Base-by-base conservation (phyloP, 2,329 filamentous ascomycete species). In the Zopfia rhizophila region DNA sequence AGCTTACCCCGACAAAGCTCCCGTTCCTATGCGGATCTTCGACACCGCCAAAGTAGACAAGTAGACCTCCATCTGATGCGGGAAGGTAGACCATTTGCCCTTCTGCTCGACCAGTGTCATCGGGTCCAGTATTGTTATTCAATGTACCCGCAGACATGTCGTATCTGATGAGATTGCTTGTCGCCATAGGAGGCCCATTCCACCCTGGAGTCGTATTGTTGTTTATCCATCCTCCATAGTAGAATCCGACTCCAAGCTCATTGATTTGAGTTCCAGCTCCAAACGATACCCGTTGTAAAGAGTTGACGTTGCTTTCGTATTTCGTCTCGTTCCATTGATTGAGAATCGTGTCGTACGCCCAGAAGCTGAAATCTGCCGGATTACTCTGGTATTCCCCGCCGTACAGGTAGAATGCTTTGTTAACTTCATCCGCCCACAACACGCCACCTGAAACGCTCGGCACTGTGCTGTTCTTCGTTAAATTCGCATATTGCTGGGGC, bases 11-110 rank as follows among this genome's bases (percentile, higher is more conserved):
- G 31, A 60, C 48, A n/a, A 73, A 69, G 3, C 75, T 80, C 6
- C 78, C 80, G 40, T 84, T 81, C 5, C 63, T 67, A 30, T 63
- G 69, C 2, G 66, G 64, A 23, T 82, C 78, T 47, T 77, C 73
- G 5, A 86, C 66, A 8, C 84, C 84, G 12, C 85, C 85, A 65
- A 87, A 81, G 56, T 86, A 85, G 1, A 86, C 71, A 19, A 87
- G 69, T 63, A 87, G 69, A 1, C 85, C 85, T 11, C 70, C 75
- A 51, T 85, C 81, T 11, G 83, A 82, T 4, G 80, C 79, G 1
- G 84, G 84, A 18, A 87, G 69, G 53, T 82, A 86, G 0, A 83
- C 68, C 77, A 87, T 77, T 3, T 75, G 73, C 1, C 85, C 84
- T 59, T 87, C 84, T 2, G 83, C 84, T 38, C 84, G 73, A 2